Conservation (phyloP, 139 green algal species). For the Chlorella sp. region DNA sequence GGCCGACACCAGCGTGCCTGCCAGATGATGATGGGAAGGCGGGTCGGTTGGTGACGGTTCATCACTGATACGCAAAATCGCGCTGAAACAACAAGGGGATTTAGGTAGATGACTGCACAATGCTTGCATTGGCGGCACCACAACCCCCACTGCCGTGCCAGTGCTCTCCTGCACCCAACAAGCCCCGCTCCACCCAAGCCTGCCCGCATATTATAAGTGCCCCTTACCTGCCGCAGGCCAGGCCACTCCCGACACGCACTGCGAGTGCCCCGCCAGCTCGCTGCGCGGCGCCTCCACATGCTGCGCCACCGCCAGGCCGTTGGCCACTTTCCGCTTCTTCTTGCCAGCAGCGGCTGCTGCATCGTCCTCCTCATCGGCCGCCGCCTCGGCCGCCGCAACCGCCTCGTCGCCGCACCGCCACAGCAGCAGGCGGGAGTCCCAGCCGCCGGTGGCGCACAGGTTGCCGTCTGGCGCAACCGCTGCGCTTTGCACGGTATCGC, state of each 20-base stretch:
- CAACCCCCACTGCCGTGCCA: no score
- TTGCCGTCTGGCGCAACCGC: slow-evolving; percentile 51
- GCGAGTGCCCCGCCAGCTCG: slow-evolving; percentile 70
- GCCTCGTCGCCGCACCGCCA: slow-evolving; percentile 57
- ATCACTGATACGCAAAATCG: no score
- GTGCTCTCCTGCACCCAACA: no score
- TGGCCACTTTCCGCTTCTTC: slow-evolving; percentile 58
- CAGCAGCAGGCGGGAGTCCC: slow-evolving; percentile 75
- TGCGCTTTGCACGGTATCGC: slow-evolving; percentile 62
- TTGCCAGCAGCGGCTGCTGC: slow-evolving; percentile 13
- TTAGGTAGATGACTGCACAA: no score
- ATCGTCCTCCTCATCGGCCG: slow-evolving; percentile 1
- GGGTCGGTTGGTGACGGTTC: background rate
- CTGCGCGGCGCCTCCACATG: slow-evolving; percentile 38
- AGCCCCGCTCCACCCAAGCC: no score
- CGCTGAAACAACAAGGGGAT: no score
- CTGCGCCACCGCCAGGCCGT: background rate
- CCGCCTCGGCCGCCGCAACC: slow-evolving; percentile 23
- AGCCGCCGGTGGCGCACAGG: slow-evolving; percentile 62
- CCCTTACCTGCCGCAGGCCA: slow-evolving; percentile 54
- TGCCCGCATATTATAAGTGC: no score
- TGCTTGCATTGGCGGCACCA: no score
- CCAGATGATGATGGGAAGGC: no score
- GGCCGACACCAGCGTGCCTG: slow-evolving; percentile 58
- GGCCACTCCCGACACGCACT: slow-evolving; percentile 67